Evolutionary conservation across 2,329 filamentous ascomycete species (phyloP).

Genomic region (Neofusicoccum ribis): DNA sequence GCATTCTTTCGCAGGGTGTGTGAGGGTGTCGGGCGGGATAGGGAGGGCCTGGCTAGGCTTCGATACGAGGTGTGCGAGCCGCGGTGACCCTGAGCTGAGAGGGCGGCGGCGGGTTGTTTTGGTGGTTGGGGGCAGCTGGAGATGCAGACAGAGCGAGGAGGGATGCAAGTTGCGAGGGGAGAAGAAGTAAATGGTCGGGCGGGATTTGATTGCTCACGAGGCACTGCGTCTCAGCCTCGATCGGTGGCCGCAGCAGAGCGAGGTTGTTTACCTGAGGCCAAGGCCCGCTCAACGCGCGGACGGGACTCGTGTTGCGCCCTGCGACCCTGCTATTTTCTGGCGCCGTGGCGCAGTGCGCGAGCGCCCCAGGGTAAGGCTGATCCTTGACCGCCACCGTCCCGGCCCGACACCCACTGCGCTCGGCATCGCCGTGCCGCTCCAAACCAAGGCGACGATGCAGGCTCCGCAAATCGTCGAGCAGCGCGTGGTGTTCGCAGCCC

Average conservation of each 20-base stretch:
- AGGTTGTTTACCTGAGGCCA: slow-evolving; percentile 13
- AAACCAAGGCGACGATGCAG: too few relatives aligned
- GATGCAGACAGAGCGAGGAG: neutral
- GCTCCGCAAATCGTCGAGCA: neutral
- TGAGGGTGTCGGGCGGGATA: neutral
- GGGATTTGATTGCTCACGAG: neutral
- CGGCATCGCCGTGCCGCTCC: slow-evolving; percentile 3
- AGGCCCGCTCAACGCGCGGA: slow-evolving; percentile 7
- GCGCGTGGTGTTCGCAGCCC: neutral
- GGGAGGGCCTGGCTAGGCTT: slow-evolving; percentile 5
- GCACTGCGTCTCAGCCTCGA: slow-evolving; percentile 8
- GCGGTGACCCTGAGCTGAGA: slow-evolving; percentile 4
- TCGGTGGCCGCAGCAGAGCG: slow-evolving; percentile 4
- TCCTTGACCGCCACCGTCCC: slow-evolving; percentile 9
- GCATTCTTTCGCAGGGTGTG: neutral
- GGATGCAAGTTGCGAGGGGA: neutral
- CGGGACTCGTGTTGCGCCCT: slow-evolving; percentile 3
- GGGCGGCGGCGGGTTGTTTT: neutral
- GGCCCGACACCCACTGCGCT: neutral
- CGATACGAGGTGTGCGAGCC: slow-evolving; percentile 3
- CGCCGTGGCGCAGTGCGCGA: neutral
- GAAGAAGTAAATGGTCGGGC: neutral
- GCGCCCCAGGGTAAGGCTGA: neutral
- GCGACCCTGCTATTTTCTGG: slow-evolving; percentile 1
- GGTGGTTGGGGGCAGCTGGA: neutral